Evolutionary conservation across 345 rosid genomes (phyloP), one percentile per base, ranked within the genome.

Genomic region (Gossypium longicalyx): DNA sequence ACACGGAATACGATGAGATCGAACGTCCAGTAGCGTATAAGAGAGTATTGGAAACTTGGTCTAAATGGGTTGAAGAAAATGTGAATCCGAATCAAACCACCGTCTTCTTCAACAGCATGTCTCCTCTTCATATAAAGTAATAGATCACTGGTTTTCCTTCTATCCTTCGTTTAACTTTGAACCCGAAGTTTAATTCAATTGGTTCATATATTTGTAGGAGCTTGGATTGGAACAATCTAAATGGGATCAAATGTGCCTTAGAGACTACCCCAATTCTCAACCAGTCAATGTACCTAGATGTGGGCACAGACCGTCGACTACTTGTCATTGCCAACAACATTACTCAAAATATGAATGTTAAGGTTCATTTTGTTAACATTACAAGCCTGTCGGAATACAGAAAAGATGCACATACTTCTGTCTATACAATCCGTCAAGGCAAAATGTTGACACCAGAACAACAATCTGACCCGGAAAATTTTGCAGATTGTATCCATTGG

Each of bases 401-500:
- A 75, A 94, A 94, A 76, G 98, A 94, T 77, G 98, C 97, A 9
- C 98, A 94, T 68, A 92, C 98, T 44, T 88, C 97, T 1, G 90
- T 94, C 54, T 29, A 94, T 75, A 92, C 97, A 44, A 87, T 90
- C 73, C 88, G 92, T 2, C 92, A 92, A 79, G 97, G 98, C 75
- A 91, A 92, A 74, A 81, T 87, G 85, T 76, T 92, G 17, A 87
- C 95, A 0, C 83, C 88, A 9, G 91, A 89, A 52, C 97, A 94
- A 72, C 77, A 88, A 79, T 92, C 92, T 11, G 91, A 94, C 62
- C 97, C 97, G 0, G 84, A 84, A 38, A 94, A 89, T 1, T 94
- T 85, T 11, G 98, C 98, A 0, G 98, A 94, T 77, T 94, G 98
- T 74, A 91, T 94, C 76, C 98, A 94, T 54, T 94, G 98, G 98